Evolutionary conservation across 768 basidiomycete genomes (phyloP).

Genomic region (Hygrophorus pudorinus): DNA sequence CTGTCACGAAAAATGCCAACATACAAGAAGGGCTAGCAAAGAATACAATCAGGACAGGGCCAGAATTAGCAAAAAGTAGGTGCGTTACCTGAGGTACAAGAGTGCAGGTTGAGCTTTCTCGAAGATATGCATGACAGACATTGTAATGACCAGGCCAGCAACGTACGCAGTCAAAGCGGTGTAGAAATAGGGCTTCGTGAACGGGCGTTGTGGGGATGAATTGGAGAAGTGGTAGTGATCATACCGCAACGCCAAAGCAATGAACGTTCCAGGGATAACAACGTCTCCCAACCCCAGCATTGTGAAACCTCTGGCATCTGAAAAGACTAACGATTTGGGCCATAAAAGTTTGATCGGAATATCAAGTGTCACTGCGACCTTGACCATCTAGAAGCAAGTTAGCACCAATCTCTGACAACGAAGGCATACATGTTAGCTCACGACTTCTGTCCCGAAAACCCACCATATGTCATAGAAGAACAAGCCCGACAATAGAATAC

Average conservation of each 20-base stretch:
- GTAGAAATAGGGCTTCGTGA: constrained; percentile 68
- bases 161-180: constrained; percentile 64
- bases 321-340: constrained; percentile 55
- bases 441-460: constrained; percentile 85
- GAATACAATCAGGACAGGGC: background rate
- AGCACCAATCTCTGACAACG: constrained; percentile 3
- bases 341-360: constrained; percentile 90
- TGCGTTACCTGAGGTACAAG: constrained; percentile 69
- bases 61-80: background rate
- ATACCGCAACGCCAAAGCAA: constrained; percentile 80
- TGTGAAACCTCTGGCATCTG: constrained; percentile 52
- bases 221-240: constrained; percentile 45
- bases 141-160: constrained; percentile 62
- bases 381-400: constrained; percentile 61
- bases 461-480: constrained; percentile 94
- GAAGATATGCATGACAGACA: constrained; percentile 77
- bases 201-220: constrained; percentile 22
- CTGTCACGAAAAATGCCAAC: constrained; percentile 52
- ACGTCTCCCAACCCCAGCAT: constrained; percentile 94
- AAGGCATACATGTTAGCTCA: constrained; percentile 26
- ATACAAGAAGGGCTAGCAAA: constrained; percentile 63
- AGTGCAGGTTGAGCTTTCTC: constrained; percentile 82
- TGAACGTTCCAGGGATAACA: constrained; percentile 53
- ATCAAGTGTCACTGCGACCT: constrained; percentile 83
- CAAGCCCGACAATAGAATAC: constrained; percentile 70